Conservation (phyloP, 192 early-diverging fungal species). For the Physocladia obscura region DNA sequence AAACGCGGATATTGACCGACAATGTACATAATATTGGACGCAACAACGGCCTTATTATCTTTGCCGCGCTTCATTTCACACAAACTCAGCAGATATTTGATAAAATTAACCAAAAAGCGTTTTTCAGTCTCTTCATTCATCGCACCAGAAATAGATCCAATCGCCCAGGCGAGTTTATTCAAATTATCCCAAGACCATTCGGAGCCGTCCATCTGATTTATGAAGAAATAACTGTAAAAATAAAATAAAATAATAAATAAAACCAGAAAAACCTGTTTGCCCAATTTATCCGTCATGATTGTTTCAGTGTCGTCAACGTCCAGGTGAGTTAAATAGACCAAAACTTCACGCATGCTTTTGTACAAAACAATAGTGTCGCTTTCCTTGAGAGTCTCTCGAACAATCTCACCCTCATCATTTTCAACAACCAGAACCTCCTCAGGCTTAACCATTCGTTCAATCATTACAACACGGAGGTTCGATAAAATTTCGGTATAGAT, state of each 20-base stretch:
- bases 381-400: conserved; percentile 95
- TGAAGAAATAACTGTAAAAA: background rate
- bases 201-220: conserved; percentile 81
- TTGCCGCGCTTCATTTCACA: conserved; percentile 97
- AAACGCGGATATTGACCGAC: conserved; percentile 99
- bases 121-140: conserved; percentile 98
- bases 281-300: conserved; percentile 94
- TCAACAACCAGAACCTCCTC: conserved; percentile 97
- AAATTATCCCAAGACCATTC: conserved; percentile 99
- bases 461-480: conserved; percentile 92
- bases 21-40: conserved; percentile 99
- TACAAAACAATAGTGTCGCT: conserved; percentile 97
- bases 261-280: conserved; percentile 65
- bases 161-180: conserved; percentile 98
- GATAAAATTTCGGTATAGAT: conserved; percentile 85
- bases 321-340: conserved; percentile 96
- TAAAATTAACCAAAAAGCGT: conserved; percentile 94
- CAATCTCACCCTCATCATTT: conserved; percentile 99
- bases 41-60: conserved; percentile 99
- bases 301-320: conserved; percentile 90
- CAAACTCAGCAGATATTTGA: conserved; percentile 93
- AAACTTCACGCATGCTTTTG: conserved; percentile 95
- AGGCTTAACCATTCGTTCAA: conserved; percentile 97
- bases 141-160: conserved; percentile 96
- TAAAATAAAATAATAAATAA: background rate